These are phyloP conservation scores for Aspergillus bertholletiae DNA, from an alignment of 495 filamentous ascomycete genomes.

Conservation along the genomic window DNA sequence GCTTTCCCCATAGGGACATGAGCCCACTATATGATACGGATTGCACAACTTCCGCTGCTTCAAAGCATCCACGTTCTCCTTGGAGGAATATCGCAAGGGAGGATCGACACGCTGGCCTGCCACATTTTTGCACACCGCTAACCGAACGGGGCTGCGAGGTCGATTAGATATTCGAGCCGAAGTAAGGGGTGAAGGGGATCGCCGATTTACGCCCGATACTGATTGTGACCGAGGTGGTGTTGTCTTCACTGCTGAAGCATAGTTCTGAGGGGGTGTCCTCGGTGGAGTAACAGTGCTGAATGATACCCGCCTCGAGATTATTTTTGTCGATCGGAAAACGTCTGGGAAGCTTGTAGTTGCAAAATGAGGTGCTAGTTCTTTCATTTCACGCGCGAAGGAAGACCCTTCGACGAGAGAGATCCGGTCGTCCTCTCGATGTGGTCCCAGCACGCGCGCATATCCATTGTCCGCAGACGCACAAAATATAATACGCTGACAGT, in stretches of 20 bases:
- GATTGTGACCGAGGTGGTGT: conserved; percentile 1
- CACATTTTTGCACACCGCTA: conserved; percentile 14
- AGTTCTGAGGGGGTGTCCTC: conserved; percentile 16
- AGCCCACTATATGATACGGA: conserved; percentile 20
- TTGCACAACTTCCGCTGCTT: conserved; percentile 24
- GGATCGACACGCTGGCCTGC: conserved; percentile 23
- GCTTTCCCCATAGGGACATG: conserved; percentile 11
- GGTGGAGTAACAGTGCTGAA: conserved; percentile 11
- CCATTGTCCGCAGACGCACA: conserved; percentile 29
- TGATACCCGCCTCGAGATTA: conserved; percentile 12
- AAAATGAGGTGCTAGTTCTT: conserved; percentile 15
- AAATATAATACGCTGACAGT: conserved; percentile 26
- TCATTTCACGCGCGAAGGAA: conserved; percentile 24
- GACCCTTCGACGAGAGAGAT: conserved; percentile 26
- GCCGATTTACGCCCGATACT: not conserved
- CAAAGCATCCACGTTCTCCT: conserved; percentile 14
- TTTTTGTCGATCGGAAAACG: conserved; percentile 22
- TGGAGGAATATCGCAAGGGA: conserved; percentile 11
- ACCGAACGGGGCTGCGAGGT: not conserved
- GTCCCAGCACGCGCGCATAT: conserved; percentile 25
- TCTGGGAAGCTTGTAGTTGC: conserved; percentile 17
- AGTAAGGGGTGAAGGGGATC: not conserved
- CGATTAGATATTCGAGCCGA: not conserved
- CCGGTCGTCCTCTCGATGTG: conserved; percentile 14
- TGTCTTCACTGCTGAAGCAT: conserved; percentile 15